Base-by-base conservation (phyloP, 2,329 filamentous ascomycete genomes). In the Pseudocercospora macadamiae region DNA sequence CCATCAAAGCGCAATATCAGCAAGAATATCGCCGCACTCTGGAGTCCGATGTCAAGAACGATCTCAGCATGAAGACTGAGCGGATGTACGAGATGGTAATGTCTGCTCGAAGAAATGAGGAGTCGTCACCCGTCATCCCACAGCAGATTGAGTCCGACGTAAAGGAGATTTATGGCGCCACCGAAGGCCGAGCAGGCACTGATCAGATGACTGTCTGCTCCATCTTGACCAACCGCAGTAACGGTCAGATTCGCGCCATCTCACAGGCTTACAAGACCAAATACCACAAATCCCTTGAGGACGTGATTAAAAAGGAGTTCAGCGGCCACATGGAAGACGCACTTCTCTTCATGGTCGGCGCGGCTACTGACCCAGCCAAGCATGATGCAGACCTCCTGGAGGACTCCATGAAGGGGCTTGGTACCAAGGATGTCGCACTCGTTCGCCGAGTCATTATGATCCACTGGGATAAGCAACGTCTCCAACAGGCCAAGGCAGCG, bases 311-410 rank as follows among this genome's bases (percentile, higher is more conserved):
- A 62, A 89, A 85, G 77, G 87, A 95, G 69, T 97, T 97, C 76
- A 90, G 88, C 0, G 93, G 93, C 0, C 93, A 97, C 72, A 97
- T 97, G 92, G 82, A 93, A 73, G 85, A 90, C 14, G 91, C 91
- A 0, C 82, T 97, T 0, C 77, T 95, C 23, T 87, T 86, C 72
- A 91, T 96, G 74, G 79, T 97, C n/a, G 83, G 83, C 9, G 82
- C 88, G 10, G 93, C 90, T 2, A 79, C 84, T 4, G 91, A 97
- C 75, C 90, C 89, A 65, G 91, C 90, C 59, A 89, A 90, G 81
- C 88, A 91, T 64, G 93, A 96, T 68, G 95, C 93, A 0, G 78
- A 83, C 19, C 79, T 91, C 3, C 81, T 97, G n/a, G 92, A 97
- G 72, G 89, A 90, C 12, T 82, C 89, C 14, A 97, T 97, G 93